Evolutionary conservation across 2,329 filamentous ascomycete genomes (phyloP), one percentile per base, ranked within the genome.

Genomic region (Tolypocladium tundrense): DNA sequence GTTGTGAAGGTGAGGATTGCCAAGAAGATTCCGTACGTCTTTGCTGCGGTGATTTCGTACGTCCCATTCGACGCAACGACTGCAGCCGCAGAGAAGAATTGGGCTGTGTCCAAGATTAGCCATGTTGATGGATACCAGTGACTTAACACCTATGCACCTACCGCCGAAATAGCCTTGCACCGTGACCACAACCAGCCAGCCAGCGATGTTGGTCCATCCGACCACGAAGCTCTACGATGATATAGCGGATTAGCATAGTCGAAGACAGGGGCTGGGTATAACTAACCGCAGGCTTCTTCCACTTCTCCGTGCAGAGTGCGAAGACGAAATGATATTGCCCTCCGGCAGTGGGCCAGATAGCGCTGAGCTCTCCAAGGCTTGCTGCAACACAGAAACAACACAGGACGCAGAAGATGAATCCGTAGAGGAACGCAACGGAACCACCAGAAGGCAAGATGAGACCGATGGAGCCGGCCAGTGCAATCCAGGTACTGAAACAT

Each of bases 311-410:
- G 35, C 70, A 74, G 10, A 77, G 55, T 0, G 73, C 72, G 60
- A 73, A 75, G 2, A 73, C 73, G 33, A 75, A 76, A 54, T 78
- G 74, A 63, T 77, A 78, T 52, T 78, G 76, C 0, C 76, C 76
- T 9, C 75, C 76, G 0, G 75, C 73, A 0, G 76, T 79, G 0
- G 75, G 76, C 73, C 75, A 79, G 50, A 77, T 72, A 2, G 74
- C 71, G 0, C 72, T 70, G 3, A 78, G 62, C 58, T 78, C 76
- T 1, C 73, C 76, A 5, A 78, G 63, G 33, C 73, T 77, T 0
- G 73, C 70, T 0, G 70, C 72, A 1, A 78, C 66, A 8, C 71
- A 71, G 10, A 78, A 67, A 59, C 75, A 77, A 63, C 75, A 77
- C 5, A 77, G 39, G 10, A 77, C 73, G 59, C 73, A 77, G 62